Percentiles rank a stretch among this genome's conserved stretches.
These are phyloP conservation scores for Eleusine coracana DNA, from an alignment of 176 grass and related monocot species.

Conservation along the genomic window DNA sequence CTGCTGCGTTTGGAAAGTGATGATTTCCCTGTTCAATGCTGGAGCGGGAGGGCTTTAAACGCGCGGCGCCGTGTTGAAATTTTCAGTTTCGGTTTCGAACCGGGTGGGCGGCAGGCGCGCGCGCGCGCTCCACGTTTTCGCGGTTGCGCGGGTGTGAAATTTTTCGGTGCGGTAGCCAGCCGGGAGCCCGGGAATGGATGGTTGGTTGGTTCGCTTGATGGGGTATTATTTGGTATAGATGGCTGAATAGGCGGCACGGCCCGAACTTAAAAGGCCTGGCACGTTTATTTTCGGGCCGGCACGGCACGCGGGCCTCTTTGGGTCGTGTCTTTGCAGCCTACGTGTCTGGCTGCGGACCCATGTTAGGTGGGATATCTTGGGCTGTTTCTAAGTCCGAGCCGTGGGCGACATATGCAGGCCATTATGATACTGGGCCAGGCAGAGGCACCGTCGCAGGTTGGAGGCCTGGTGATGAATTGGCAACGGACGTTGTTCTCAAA, in stretches of 20 bases:
- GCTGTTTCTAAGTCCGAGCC: neutral
- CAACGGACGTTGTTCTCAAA: too few species aligned
- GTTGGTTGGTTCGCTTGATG: neutral
- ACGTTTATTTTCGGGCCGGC: too few species aligned
- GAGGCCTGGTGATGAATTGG: neutral
- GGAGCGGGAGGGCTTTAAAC: neutral
- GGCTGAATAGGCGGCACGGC: too few species aligned
- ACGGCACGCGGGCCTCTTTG: too few species aligned
- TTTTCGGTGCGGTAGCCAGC: neutral
- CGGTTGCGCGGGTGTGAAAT: neutral
- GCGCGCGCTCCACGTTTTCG: conserved; percentile 7
- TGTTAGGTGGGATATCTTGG: too few species aligned
- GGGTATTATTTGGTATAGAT: too few species aligned
- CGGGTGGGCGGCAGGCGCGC: neutral
- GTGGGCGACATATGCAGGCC: too few species aligned
- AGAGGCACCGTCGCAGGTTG: too few species aligned
- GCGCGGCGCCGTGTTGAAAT: neutral
- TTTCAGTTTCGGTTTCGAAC: conserved; percentile 7
- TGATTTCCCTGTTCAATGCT: neutral
- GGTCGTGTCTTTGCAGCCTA: too few species aligned
- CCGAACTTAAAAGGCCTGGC: too few species aligned
- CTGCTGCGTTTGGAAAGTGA: neutral
- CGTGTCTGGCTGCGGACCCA: too few species aligned
- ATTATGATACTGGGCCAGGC: too few species aligned
- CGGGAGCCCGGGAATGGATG: neutral